Percentiles rank a stretch among this genome's conserved stretches.
Evolutionary conservation across 495 filamentous ascomycete genomes (phyloP).

Genomic region (Penicillium antarcticum): DNA sequence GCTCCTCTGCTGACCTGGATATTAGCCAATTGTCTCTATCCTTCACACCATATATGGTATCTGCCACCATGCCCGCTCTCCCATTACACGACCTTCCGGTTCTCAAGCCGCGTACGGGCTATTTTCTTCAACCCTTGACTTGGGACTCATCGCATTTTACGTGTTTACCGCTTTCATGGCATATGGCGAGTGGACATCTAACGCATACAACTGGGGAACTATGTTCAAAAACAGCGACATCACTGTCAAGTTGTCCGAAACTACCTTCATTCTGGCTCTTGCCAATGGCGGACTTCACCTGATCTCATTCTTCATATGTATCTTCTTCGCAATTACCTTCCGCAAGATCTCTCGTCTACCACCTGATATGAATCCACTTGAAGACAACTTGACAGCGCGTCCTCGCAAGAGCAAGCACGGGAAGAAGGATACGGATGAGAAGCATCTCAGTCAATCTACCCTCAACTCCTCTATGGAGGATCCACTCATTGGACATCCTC

Average conservation of each 20-base stretch:
- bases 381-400: constrained; percentile 79
- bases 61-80: constrained; percentile 68
- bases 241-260: constrained; percentile 52
- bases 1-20: constrained; percentile 1
- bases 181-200: constrained; percentile 39
- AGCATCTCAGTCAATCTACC: constrained; percentile 51
- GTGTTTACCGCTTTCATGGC: constrained; percentile 64
- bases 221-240: constrained; percentile 50
- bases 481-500: constrained; percentile 53
- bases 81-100: constrained; percentile 63
- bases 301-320: constrained; percentile 62
- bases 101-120: constrained; percentile 83
- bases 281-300: constrained; percentile 63
- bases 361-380: constrained; percentile 89
- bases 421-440: constrained; percentile 63
- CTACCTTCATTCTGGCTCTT: constrained; percentile 61
- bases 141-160: constrained; percentile 71
- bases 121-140: constrained; percentile 71
- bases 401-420: constrained; percentile 61
- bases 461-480: constrained; percentile 59
- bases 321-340: constrained; percentile 73
- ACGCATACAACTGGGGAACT: constrained; percentile 57
- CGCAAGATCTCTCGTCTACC: constrained; percentile 74
- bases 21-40: constrained; percentile 68
- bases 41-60: constrained; percentile 70